Base-by-base conservation (phyloP, 139 green algal species). In the Tetradesmus obliquus region DNA sequence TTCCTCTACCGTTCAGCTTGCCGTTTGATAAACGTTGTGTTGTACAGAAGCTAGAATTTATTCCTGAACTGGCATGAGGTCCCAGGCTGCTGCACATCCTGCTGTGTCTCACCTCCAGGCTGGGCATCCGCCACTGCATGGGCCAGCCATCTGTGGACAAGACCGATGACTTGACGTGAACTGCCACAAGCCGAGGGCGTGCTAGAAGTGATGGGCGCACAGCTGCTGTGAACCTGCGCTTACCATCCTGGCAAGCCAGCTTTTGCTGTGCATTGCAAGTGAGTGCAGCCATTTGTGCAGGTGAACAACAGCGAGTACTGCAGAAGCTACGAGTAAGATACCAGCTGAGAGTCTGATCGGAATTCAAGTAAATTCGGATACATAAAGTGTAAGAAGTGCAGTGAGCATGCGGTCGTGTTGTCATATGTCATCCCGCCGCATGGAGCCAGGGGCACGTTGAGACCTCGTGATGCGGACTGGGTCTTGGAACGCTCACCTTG, bases 91-190 rank as follows among this genome's bases (percentile, higher is more conserved):
- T 45, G 32, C 32, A 45, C 32, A 45, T 45, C 32, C 32, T 71
- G 60, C 17, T 5, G 57, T 10, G 57, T 54, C 88, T 10, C 20
- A 6, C 58, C 22, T 57, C 17, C 13, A 17, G 88, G 53, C 57
- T 81, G 1, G 3, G 20, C 88, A 60, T 91, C 88, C n/a, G 13
- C 24, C 54, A 51, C 88, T 55, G 19, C 83, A 57, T 58, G 24
- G 15, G 57, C 83, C 83, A 24, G 9, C 6, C 9, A 13, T 55
- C 53, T n/a, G 72, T 54, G 17, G 55, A 79, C 88, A 83, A 55
- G 74, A 91, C 20, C 9, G 81, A 87, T 58, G 81, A 69, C 66
- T 93, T 74, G n/a, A 92, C 91, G 69, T 95, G 91, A 32, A 94
- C 92, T 17, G 71, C 24, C 9, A 87, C 91, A 19, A 20, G 60